Evolutionary conservation across 768 basidiomycete genomes (phyloP).

Genomic region (Porpolomopsis calyptriformis): DNA sequence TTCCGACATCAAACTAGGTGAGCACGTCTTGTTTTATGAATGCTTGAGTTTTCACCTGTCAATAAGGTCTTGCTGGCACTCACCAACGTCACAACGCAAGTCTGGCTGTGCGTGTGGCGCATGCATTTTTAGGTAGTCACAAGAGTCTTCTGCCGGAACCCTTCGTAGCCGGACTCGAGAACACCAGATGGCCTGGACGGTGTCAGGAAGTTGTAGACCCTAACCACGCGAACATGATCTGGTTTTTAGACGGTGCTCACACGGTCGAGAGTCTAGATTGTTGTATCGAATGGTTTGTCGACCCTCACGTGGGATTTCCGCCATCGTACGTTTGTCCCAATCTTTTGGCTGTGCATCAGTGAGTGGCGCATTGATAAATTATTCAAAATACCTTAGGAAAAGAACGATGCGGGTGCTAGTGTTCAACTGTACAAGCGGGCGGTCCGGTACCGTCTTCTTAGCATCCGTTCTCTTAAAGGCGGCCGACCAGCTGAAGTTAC

Average conservation of each 20-base stretch:
- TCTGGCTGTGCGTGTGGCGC: conserved; percentile 68
- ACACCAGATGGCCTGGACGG: conserved; percentile 85
- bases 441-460: conserved; percentile 70
- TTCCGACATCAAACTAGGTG: conserved; percentile 51
- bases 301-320: conserved; percentile 41
- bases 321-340: conserved; percentile 11
- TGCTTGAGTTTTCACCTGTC: conserved; percentile 1
- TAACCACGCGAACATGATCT: conserved; percentile 39
- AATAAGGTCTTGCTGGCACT: conserved; percentile 67
- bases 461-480: conserved; percentile 44
- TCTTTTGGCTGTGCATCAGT: neutral
- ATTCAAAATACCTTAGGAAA: conserved; percentile 12
- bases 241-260: conserved; percentile 96
- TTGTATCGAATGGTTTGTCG: conserved; percentile 83
- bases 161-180: conserved; percentile 53
- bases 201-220: conserved; percentile 79
- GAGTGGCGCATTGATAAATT: neutral
- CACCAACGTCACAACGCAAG: conserved; percentile 87
- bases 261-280: conserved; percentile 82
- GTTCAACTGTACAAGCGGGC: conserved; percentile 92
- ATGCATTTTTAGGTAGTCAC: conserved; percentile 43
- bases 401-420: conserved; percentile 51
- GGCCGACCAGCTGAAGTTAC: conserved; percentile 33
- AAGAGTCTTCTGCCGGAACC: conserved; percentile 33
- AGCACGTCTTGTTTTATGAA: conserved; percentile 6